Conservation (phyloP, 2,329 filamentous ascomycete species). For the Fusarium avenaceum region DNA sequence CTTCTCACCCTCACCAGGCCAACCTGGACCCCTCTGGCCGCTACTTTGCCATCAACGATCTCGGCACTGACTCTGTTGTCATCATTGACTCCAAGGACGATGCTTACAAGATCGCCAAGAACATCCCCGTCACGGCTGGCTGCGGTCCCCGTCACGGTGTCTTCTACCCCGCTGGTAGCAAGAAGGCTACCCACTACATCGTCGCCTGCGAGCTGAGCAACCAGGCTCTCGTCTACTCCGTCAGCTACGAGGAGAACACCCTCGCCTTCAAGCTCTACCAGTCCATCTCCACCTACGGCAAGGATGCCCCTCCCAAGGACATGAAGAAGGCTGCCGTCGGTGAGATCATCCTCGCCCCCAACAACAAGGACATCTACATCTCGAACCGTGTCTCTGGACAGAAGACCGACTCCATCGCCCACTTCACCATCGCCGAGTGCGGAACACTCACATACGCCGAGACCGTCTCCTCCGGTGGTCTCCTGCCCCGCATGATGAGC, state of each 20-base stretch:
- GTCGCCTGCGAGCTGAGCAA: constrained; percentile 63
- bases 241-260: constrained; percentile 55
- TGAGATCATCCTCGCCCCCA: constrained; percentile 59
- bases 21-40: constrained; percentile 63
- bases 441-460: constrained; percentile 53
- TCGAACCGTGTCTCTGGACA: constrained; percentile 65
- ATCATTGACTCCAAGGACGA: constrained; percentile 61
- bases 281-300: constrained; percentile 59
- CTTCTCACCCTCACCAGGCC: constrained; percentile 62
- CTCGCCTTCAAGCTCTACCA: constrained; percentile 56
- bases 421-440: constrained; percentile 56
- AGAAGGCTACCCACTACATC: constrained; percentile 60
- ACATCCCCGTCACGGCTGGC: constrained; percentile 52
- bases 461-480: constrained; percentile 54
- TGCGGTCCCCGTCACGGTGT: constrained; percentile 66
- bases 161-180: constrained; percentile 57
- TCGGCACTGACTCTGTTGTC: constrained; percentile 63
- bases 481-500: constrained; percentile 63
- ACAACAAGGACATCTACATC: constrained; percentile 63
- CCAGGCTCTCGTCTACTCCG: constrained; percentile 58
- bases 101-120: constrained; percentile 55
- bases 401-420: constrained; percentile 62
- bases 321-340: constrained; percentile 59
- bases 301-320: constrained; percentile 53
- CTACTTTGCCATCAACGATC: constrained; percentile 64